Evolutionary conservation across 768 basidiomycete genomes (phyloP).

Genomic region (Amanita thiersii): DNA sequence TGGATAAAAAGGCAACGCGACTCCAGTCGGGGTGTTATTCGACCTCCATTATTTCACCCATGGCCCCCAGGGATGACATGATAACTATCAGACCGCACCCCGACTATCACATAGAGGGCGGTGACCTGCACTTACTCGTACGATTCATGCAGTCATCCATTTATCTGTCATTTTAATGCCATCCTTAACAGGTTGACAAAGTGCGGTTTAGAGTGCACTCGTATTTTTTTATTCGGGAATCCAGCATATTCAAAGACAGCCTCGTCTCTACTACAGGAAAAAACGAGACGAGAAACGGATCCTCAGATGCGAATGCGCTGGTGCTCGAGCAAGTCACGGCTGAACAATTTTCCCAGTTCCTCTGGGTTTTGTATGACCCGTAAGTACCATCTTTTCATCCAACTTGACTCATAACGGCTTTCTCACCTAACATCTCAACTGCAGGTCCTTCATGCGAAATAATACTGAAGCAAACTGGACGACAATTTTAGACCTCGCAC

Average conservation of each 20-base stretch:
- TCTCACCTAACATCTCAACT: no score
- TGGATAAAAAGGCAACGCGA: no score
- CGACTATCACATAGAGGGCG: constrained; percentile 37
- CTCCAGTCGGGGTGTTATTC: no score
- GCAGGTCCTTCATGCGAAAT: no score
- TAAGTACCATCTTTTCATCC: no score
- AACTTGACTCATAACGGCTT: no score
- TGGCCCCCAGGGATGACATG: no score
- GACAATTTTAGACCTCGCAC: background rate
- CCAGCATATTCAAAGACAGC: constrained; percentile 33
- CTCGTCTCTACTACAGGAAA: no score
- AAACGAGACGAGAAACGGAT: no score
- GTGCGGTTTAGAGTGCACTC: constrained; percentile 42
- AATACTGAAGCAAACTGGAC: no score
- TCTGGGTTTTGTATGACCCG: constrained; percentile 61
- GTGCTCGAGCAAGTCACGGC: constrained; percentile 34
- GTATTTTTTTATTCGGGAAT: constrained; percentile 47
- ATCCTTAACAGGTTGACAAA: constrained; percentile 34
- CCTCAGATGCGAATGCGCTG: constrained; percentile 24
- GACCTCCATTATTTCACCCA: no score
- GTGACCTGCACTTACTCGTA: constrained; percentile 40
- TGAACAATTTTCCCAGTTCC: constrained; percentile 43
- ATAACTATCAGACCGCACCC: constrained; percentile 21
- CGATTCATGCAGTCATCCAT: constrained; percentile 7
- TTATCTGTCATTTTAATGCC: constrained; percentile 3